These are phyloP conservation scores for Corylus avellana DNA, from an alignment of 306 rosid genomes.

Conservation along the genomic window DNA sequence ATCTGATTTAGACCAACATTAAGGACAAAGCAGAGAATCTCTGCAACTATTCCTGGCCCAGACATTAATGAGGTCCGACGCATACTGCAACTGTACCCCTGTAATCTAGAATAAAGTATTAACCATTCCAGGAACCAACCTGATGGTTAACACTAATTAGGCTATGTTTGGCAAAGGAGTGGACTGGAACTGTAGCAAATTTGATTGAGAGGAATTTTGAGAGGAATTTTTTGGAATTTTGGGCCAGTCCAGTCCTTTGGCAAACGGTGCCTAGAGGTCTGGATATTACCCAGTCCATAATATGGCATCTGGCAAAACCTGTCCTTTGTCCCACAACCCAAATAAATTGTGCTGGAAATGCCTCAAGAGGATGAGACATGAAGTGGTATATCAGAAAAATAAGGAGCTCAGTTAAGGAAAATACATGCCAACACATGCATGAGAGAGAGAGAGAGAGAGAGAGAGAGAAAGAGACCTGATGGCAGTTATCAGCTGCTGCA, in stretches of 20 bases:
- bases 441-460: slow-evolving; percentile 4
- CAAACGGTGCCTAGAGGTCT: not conserved
- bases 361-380: not conserved
- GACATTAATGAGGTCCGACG: not conserved
- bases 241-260: too few species aligned
- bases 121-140: not conserved
- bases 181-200: too few species aligned
- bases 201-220: too few species aligned
- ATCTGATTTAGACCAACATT: not conserved
- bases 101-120: not conserved
- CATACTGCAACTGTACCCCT: not conserved
- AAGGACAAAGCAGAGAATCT: not conserved
- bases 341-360: not conserved
- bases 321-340: not conserved
- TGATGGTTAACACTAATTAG: not conserved
- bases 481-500: slow-evolving; percentile 42
- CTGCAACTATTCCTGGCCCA: not conserved
- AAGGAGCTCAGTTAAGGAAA: not conserved
- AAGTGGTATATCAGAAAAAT: not conserved
- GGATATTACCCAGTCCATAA: not conserved
- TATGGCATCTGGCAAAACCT: not conserved
- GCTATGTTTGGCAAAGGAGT: too few species aligned
- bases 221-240: too few species aligned
- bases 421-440: not conserved
- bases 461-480: slow-evolving; percentile 54